Evolutionary conservation across 2,329 filamentous ascomycete species (phyloP).

Genomic region (Immersiporthe knoxdaviesiana): DNA sequence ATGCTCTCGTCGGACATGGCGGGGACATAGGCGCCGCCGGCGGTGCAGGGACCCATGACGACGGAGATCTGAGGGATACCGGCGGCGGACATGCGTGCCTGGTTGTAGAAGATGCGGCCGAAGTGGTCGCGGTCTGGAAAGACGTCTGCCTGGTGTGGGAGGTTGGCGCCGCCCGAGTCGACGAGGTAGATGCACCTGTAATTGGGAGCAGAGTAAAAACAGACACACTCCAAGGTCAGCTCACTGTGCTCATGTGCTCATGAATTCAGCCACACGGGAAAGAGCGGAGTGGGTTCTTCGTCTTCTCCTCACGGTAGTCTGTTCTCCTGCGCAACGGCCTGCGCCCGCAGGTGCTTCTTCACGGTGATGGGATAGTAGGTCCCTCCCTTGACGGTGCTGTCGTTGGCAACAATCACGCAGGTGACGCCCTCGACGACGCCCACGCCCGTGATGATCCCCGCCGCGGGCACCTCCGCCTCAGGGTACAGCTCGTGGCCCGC

Average conservation of each 20-base stretch:
- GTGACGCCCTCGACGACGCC: conserved; percentile 88
- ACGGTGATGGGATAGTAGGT: conserved; percentile 97
- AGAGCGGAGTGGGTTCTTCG: too few species aligned
- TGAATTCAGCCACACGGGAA: too few species aligned
- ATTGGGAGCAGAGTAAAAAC: neutral
- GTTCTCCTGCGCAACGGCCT: conserved; percentile 89
- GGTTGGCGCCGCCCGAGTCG: conserved; percentile 91
- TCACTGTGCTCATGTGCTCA: too few species aligned
- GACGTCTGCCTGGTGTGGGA: conserved; percentile 93
- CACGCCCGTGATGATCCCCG: conserved; percentile 90
- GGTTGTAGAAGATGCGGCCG: conserved; percentile 97
- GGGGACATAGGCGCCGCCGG: conserved; percentile 92
- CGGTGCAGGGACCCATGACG: conserved; percentile 97
- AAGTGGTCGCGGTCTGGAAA: conserved; percentile 96
- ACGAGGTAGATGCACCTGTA: conserved; percentile 87
- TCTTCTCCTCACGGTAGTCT: conserved; percentile 60
- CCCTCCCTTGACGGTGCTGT: conserved; percentile 95
- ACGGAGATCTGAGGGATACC: conserved; percentile 93
- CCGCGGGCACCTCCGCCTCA: conserved; percentile 84
- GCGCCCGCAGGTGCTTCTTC: conserved; percentile 94
- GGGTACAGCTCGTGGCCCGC: conserved; percentile 86
- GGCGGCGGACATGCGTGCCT: conserved; percentile 86
- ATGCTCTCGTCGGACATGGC: conserved; percentile 98
- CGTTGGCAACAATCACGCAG: conserved; percentile 93
- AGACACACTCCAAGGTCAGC: too few species aligned